Evolutionary conservation across 2,329 filamentous ascomycete species (phyloP).

Genomic region (Leptographium flavum): DNA sequence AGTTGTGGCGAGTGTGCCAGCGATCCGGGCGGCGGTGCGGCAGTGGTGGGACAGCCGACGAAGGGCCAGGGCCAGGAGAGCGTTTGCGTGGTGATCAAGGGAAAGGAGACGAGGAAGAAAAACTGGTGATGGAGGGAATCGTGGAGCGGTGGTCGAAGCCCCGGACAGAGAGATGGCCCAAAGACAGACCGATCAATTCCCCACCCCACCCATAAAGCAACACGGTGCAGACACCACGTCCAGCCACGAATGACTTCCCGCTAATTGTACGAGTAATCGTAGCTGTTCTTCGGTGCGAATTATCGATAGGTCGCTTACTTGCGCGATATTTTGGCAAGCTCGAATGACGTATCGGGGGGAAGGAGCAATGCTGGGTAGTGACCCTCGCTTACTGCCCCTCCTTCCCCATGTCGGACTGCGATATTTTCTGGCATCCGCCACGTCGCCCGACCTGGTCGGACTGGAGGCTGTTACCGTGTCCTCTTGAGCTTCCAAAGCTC

Average conservation of each 20-base stretch:
- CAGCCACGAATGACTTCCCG: too few species aligned
- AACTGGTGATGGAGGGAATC: too few species aligned
- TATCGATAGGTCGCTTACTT: background rate
- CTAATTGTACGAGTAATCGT: too few species aligned
- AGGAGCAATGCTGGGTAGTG: background rate
- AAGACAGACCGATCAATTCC: too few species aligned
- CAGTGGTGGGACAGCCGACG: background rate
- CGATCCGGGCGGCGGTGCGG: background rate
- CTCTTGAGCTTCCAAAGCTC: background rate
- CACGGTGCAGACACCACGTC: too few species aligned
- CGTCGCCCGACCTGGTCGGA: background rate
- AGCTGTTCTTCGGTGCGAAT: too few species aligned
- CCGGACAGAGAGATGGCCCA: too few species aligned
- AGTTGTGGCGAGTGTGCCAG: slow-evolving; percentile 25
- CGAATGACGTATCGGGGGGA: background rate
- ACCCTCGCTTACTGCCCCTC: background rate
- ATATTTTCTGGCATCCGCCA: background rate
- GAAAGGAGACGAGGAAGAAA: background rate
- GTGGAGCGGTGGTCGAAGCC: too few species aligned
- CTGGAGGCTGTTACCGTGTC: background rate
- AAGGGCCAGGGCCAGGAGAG: too few species aligned
- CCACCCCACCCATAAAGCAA: too few species aligned
- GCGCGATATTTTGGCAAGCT: background rate
- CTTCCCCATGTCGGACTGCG: background rate
- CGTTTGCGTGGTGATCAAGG: background rate